phyloP scores from a whole-genome alignment of 306 rosid genomes.

The Ammopiptanthus mongolicus region DNA sequence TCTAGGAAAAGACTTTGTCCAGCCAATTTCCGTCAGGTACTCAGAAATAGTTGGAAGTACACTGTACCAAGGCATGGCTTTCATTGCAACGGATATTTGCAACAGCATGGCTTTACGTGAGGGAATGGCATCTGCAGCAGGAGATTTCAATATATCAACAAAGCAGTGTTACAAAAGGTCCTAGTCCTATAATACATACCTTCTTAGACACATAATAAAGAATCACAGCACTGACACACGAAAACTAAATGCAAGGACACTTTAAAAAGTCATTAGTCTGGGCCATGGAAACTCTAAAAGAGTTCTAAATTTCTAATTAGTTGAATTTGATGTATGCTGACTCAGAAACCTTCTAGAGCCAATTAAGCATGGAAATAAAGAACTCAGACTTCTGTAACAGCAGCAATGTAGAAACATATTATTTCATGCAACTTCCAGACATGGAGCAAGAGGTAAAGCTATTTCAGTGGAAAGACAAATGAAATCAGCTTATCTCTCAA shows the following conservation, averaged over 20 bases:
- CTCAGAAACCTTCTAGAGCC: neutral
- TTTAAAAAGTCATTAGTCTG: neutral
- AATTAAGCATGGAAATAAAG: neutral
- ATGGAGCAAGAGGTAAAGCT: neutral
- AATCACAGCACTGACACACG: neutral
- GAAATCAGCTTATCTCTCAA: neutral
- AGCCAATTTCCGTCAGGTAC: conserved; percentile 73
- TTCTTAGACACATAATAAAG: neutral
- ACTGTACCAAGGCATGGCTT: conserved; percentile 88
- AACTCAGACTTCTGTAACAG: neutral
- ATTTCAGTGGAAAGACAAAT: neutral
- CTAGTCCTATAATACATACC: neutral
- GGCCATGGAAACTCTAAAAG: neutral
- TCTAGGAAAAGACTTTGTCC: conserved; percentile 74
- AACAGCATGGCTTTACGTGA: conserved; percentile 67
- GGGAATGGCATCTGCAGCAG: conserved; percentile 77
- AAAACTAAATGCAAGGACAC: neutral
- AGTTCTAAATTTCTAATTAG: neutral
- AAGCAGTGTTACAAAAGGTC: neutral
- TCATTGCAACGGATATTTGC: conserved; percentile 81
- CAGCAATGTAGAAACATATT: neutral
- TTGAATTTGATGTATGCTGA: neutral
- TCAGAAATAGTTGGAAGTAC: conserved; percentile 72
- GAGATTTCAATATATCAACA: conserved; percentile 19
- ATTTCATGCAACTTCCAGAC: neutral